A percentile compares a stretch with the other conserved stretches of the same genome.
Evolutionary conservation across 1,139 yeast species (phyloP).

Genomic region (Saccharomycopsis crataegensis): DNA sequence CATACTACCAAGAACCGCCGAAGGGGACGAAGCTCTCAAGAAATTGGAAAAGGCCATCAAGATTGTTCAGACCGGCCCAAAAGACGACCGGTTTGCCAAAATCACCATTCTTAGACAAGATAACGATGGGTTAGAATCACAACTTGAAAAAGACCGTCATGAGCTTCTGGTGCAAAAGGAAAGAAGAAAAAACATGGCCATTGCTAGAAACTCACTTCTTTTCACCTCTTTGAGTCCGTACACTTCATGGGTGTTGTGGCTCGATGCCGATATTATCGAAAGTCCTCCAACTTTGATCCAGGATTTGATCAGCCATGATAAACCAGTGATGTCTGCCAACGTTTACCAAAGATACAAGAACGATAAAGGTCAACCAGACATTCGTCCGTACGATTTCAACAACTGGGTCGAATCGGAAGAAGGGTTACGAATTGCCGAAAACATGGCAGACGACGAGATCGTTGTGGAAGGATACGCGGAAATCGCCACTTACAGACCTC

Average conservation of each 20-base stretch:
- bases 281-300: slow-evolving; percentile 76
- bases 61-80: slow-evolving; percentile 51
- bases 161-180: slow-evolving; percentile 76
- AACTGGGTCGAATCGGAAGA: slow-evolving; percentile 94
- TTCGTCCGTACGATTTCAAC: slow-evolving; percentile 90
- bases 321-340: slow-evolving; percentile 84
- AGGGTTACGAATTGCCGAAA: slow-evolving; percentile 66
- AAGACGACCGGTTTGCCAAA: slow-evolving; percentile 59
- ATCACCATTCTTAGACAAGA: slow-evolving; percentile 89
- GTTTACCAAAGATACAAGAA: slow-evolving; percentile 76
- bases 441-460: slow-evolving; percentile 79
- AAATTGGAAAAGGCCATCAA: slow-evolving; percentile 69
- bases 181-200: slow-evolving; percentile 84
- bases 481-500: slow-evolving; percentile 88
- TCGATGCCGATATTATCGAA: slow-evolving; percentile 90
- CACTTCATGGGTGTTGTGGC: slow-evolving; percentile 93
- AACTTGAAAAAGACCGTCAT: slow-evolving; percentile 74
- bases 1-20: slow-evolving; percentile 72
- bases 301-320: slow-evolving; percentile 80
- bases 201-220: slow-evolving; percentile 84
- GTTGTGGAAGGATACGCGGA: slow-evolving; percentile 89
- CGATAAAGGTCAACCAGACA: slow-evolving; percentile 46
- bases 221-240: slow-evolving; percentile 86
- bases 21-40: slow-evolving; percentile 74
- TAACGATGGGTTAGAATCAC: slow-evolving; percentile 60